Percentiles rank a stretch among this genome's conserved stretches.
phyloP scores from a whole-genome alignment of 2,329 filamentous ascomycete species.

The Neophaeococcomyces mojaviensis region DNA sequence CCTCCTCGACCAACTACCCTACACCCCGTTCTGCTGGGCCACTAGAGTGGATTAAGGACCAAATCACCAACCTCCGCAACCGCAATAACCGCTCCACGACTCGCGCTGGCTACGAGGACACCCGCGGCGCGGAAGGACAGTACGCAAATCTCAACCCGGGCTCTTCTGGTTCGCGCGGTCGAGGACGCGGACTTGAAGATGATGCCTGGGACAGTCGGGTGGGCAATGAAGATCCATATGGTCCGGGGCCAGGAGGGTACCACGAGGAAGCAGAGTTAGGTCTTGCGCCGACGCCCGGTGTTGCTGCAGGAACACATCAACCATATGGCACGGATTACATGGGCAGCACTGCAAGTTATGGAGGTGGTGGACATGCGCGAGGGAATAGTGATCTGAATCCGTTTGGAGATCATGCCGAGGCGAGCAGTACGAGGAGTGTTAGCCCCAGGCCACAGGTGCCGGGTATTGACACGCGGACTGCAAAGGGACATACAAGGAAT shows the following conservation, averaged over 20 bases:
- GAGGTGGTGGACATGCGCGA: conserved; percentile 33
- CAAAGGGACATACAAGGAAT: conserved; percentile 28
- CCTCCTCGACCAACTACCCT: conserved; percentile 36
- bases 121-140: conserved; percentile 33
- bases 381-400: conserved; percentile 51
- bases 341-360: conserved; percentile 29
- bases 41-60: conserved; percentile 65
- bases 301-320: conserved; percentile 26
- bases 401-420: conserved; percentile 62
- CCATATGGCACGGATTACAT: conserved; percentile 35
- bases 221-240: conserved; percentile 49
- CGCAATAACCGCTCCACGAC: conserved; percentile 59
- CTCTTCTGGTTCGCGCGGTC: conserved; percentile 25
- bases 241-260: conserved; percentile 49
- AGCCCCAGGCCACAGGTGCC: conserved; percentile 64
- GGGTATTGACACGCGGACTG: conserved; percentile 30
- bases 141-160: conserved; percentile 16
- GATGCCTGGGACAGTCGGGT: conserved; percentile 81
- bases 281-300: conserved; percentile 30
- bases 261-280: conserved; percentile 70
- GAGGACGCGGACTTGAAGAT: conserved; percentile 59
- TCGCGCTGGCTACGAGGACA: conserved; percentile 60
- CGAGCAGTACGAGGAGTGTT: conserved; percentile 59
- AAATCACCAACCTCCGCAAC: conserved; percentile 56
- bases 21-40: conserved; percentile 55